Evolutionary conservation across 1,284 basidiomycete genomes (phyloP), one percentile per base, ranked within the genome.

Genomic region (Boletellus deceptivus): DNA sequence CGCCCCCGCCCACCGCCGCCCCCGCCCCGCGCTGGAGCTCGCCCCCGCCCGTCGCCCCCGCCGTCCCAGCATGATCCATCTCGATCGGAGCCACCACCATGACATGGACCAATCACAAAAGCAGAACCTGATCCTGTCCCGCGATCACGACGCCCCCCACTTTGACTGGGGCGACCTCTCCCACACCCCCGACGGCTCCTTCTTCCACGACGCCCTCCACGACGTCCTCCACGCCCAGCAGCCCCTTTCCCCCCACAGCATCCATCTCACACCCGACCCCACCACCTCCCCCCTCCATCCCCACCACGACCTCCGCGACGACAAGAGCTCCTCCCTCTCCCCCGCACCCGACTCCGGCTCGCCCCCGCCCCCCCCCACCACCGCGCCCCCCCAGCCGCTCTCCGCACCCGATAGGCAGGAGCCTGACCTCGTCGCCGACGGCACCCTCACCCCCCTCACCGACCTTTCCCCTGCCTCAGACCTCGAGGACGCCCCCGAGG

Each of bases 391-490:
- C 4, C 48, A 44, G 41, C 14, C 49, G 27, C 52, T 33, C 3
- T 45, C 44, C n/a, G 25, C 24, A 6, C 36, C 50, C 3, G 64
- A 67, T 45, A 64, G 59, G 9, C 60, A 55, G 18, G 64, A 65
- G 3, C 52, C 57, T 10, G 68, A 61, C 55, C 59, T 56, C 20
- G 33, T 55, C 35, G 53, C 58, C 43, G 68, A 68, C 20, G 72
- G 69, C 50, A 65, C 66, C 41, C 80, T 81, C 34, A 84, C 85
- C 0, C 84, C 84, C 4, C 77, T 87, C 62, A 86, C 82, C 57
- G 84, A 86, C 55, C 78, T 86, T 31, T 84, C 84, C 6, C 80
- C 82, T 7, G 75, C 80, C 0, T 77, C 79, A 43, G 81, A 82
- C 61, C 69, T 72, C 29, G 67, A 73, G 49, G 75, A 79, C 43